Conservation (phyloP, 2,329 filamentous ascomycete species). For the Colletotrichum sp. region DNA sequence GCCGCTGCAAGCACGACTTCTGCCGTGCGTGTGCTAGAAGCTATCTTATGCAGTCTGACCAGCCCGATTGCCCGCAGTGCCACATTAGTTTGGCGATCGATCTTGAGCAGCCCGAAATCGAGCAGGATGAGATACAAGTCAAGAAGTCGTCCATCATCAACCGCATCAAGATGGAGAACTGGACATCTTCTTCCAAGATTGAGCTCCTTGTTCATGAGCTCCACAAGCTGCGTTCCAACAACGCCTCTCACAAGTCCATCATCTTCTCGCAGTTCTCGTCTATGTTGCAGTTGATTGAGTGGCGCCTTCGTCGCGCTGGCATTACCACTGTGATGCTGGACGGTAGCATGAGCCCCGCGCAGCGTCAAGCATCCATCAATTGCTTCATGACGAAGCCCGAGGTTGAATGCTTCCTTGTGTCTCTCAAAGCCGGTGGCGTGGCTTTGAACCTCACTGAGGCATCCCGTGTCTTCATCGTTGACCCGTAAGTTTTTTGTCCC, state of each 20-base stretch:
- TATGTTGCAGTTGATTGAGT: slow-evolving; percentile 96
- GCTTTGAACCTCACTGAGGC: slow-evolving; percentile 95
- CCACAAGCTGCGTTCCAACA: slow-evolving; percentile 89
- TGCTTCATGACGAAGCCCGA: slow-evolving; percentile 96
- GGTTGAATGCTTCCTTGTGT: slow-evolving; percentile 95
- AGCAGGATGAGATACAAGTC: slow-evolving; percentile 83
- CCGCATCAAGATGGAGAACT: slow-evolving; percentile 97
- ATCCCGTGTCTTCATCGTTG: slow-evolving; percentile 92
- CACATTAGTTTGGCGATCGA: slow-evolving; percentile 91
- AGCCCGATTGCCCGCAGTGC: slow-evolving; percentile 85
- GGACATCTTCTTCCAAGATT: slow-evolving; percentile 98
- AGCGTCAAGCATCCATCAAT: slow-evolving; percentile 91
- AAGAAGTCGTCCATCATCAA: slow-evolving; percentile 99
- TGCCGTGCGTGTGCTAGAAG: slow-evolving; percentile 46
- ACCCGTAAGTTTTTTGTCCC: slow-evolving; percentile 72
- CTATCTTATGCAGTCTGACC: slow-evolving; percentile 77
- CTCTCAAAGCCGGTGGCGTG: slow-evolving; percentile 93
- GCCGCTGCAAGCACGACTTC: slow-evolving; percentile 85
- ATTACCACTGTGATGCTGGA: slow-evolving; percentile 99
- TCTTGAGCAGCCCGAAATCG: slow-evolving; percentile 92
- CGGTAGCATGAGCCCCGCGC: slow-evolving; percentile 93
- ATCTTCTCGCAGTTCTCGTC: slow-evolving; percentile 98
- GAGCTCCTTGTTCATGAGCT: slow-evolving; percentile 95
- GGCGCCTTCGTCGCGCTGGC: slow-evolving; percentile 93
- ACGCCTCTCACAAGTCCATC: slow-evolving; percentile 93